Percentiles rank a stretch among this genome's conserved stretches.
phyloP scores from a whole-genome alignment of 1,139 yeast genomes.

The Yamadazyma diddensiae region DNA sequence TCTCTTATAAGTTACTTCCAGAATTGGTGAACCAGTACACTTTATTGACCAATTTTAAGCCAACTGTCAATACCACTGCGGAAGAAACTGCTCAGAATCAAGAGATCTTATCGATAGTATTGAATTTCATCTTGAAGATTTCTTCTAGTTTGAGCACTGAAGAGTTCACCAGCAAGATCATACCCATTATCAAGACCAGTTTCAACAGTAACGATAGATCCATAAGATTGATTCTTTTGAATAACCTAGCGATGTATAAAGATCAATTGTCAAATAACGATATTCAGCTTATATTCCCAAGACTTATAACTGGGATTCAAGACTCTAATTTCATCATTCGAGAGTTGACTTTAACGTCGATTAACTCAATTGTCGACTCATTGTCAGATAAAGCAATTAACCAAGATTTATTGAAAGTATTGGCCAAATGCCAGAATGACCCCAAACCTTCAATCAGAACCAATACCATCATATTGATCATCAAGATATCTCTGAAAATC shows the following conservation, averaged over 20 bases:
- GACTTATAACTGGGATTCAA: slow-evolving; percentile 72
- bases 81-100: slow-evolving; percentile 32
- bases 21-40: slow-evolving; percentile 47
- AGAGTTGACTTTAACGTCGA: slow-evolving; percentile 75
- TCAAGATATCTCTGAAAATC: slow-evolving; percentile 65
- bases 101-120: slow-evolving; percentile 38
- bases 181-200: slow-evolving; percentile 64
- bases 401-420: slow-evolving; percentile 73
- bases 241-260: slow-evolving; percentile 57
- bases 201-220: slow-evolving; percentile 74
- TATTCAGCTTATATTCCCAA: slow-evolving; percentile 67
- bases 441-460: slow-evolving; percentile 80
- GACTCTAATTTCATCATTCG: slow-evolving; percentile 82
- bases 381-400: slow-evolving; percentile 80
- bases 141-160: slow-evolving; percentile 36
- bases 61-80: slow-evolving; percentile 24
- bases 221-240: slow-evolving; percentile 66
- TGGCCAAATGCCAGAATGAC: slow-evolving; percentile 89
- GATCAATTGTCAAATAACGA: slow-evolving; percentile 54
- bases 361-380: slow-evolving; percentile 61
- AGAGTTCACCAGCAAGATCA: slow-evolving; percentile 36
- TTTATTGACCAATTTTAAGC: slow-evolving; percentile 19
- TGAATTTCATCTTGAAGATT: slow-evolving; percentile 48
- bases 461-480: slow-evolving; percentile 75
- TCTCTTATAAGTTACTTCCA: slow-evolving; percentile 66